Conservation (phyloP, 2,329 filamentous ascomycete genomes). For the Aspergillus hortae region DNA sequence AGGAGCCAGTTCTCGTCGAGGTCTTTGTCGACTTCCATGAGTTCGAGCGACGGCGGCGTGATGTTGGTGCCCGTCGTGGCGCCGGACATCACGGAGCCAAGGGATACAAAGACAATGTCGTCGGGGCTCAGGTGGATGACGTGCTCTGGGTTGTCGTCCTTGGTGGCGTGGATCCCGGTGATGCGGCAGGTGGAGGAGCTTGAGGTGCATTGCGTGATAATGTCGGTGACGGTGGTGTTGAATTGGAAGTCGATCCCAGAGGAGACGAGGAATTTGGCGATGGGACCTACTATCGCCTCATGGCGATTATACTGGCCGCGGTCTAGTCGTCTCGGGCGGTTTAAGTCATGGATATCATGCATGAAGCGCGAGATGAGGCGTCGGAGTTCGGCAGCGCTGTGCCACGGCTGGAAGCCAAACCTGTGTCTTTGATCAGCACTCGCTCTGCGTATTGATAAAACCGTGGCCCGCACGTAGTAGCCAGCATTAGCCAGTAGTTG, state of each 20-base stretch:
- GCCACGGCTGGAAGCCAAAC: conserved; percentile 26
- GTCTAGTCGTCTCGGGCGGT: conserved; percentile 16
- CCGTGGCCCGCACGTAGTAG: conserved; percentile 16
- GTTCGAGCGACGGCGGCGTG: conserved; percentile 20
- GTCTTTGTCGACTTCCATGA: conserved; percentile 23
- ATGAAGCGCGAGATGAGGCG: conserved; percentile 21
- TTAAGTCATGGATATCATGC: conserved; percentile 18
- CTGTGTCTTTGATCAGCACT: conserved; percentile 5
- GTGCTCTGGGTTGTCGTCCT: conserved; percentile 14
- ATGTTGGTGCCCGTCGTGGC: conserved; percentile 34
- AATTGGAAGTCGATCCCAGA: conserved; percentile 26
- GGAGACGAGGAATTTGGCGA: conserved; percentile 20
- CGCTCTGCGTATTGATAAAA: neutral
- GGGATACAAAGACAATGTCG: conserved; percentile 40
- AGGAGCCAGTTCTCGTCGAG: conserved; percentile 41
- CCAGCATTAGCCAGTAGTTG: conserved; percentile 24
- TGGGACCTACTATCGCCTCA: conserved; percentile 23
- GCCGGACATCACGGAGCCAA: conserved; percentile 39
- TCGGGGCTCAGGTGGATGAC: conserved; percentile 21
- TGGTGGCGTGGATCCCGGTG: conserved; percentile 20
- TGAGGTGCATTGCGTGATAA: conserved; percentile 14
- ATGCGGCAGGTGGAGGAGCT: conserved; percentile 16
- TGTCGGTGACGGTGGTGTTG: conserved; percentile 23
- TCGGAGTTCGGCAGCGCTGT: conserved; percentile 28
- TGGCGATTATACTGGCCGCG: conserved; percentile 21